These are phyloP conservation scores for Priceomyces medius DNA, from an alignment of 805 yeast species.

Conservation along the genomic window DNA sequence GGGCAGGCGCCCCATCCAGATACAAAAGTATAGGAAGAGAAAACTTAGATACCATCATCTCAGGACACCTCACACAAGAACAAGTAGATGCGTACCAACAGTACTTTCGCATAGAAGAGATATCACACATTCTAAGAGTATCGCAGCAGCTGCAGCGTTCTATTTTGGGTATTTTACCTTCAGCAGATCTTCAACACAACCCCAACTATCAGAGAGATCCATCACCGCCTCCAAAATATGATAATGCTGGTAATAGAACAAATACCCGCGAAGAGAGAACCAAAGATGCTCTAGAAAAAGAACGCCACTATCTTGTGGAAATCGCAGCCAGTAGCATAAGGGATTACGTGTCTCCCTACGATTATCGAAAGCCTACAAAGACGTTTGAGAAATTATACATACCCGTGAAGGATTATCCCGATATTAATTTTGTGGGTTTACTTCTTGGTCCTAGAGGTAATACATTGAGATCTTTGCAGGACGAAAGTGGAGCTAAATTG, in stretches of 20 bases:
- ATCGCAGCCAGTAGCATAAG: conserved; percentile 71
- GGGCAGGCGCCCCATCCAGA: conserved; percentile 34
- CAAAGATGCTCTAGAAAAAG: conserved; percentile 64
- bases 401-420: conserved; percentile 86
- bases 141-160: conserved; percentile 28
- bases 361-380: conserved; percentile 66
- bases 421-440: conserved; percentile 87
- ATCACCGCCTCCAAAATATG: conserved; percentile 93
- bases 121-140: conserved; percentile 53
- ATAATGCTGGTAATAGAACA: conserved; percentile 73
- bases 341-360: conserved; percentile 74
- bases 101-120: conserved; percentile 75
- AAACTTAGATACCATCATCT: conserved; percentile 33
- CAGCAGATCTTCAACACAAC: conserved; percentile 20
- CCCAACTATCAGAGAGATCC: conserved; percentile 58
- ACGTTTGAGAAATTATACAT: conserved; percentile 79
- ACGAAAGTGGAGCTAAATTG: conserved; percentile 82
- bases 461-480: conserved; percentile 77
- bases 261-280: conserved; percentile 79
- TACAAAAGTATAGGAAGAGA: conserved; percentile 20
- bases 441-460: conserved; percentile 95
- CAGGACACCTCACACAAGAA: conserved; percentile 55
- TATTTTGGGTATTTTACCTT: conserved; percentile 51
- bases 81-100: conserved; percentile 75
- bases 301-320: conserved; percentile 77